Conservation (phyloP, 805 yeast genomes). For the Saccharomycopsis sp. region DNA sequence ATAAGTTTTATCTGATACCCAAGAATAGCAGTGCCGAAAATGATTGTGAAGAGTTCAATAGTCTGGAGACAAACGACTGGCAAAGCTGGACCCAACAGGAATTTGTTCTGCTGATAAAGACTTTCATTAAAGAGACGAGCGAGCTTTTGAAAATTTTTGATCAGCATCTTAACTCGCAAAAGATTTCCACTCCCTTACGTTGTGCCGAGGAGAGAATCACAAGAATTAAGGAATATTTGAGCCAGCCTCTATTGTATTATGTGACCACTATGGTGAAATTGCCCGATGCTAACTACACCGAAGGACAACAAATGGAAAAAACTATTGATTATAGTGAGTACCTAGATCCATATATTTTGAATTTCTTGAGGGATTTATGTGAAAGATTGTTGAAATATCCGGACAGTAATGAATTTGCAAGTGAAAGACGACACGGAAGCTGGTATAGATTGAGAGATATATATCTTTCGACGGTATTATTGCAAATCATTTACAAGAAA, state of each 20-base stretch:
- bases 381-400: conserved; percentile 13
- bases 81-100: conserved; percentile 10
- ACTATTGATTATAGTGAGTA: conserved; percentile 10
- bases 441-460: conserved; percentile 21
- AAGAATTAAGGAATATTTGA: conserved; percentile 18
- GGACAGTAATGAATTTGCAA: conserved; percentile 18
- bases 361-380: conserved; percentile 16
- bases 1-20: conserved; percentile 9
- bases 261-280: conserved; percentile 15
- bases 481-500: conserved; percentile 18
- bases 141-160: conserved; percentile 18
- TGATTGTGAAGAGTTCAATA: background rate
- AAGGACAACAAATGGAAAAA: background rate
- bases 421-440: conserved; percentile 21
- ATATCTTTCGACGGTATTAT: conserved; percentile 10
- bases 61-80: conserved; percentile 14
- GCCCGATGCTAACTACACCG: conserved; percentile 17
- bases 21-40: background rate
- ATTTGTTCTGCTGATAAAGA: conserved; percentile 14
- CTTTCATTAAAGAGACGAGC: conserved; percentile 17
- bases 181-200: conserved; percentile 17
- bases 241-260: conserved; percentile 18
- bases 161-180: conserved; percentile 15
- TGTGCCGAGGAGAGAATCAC: conserved; percentile 20
- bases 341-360: conserved; percentile 14